Evolutionary conservation across 1,284 basidiomycete genomes (phyloP), one percentile per base, ranked within the genome.

Genomic region (Ustilago cynodontis): DNA sequence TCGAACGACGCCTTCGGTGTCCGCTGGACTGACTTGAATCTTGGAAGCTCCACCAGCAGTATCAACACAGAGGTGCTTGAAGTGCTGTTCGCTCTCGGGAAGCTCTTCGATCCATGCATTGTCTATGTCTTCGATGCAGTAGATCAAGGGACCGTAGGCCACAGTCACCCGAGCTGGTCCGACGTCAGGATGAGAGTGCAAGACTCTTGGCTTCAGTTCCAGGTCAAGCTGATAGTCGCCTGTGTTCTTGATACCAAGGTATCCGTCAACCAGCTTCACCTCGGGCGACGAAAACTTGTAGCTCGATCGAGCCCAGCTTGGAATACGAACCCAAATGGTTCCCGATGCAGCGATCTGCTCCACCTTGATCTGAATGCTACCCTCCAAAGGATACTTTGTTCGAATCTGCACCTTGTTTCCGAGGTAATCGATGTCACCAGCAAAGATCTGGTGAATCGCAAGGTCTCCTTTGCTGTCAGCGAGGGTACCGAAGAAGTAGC

Each of bases 121-220:
- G 59, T 71, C 69, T 9, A 62, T 35, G 28, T 71, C 69, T 31
- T 71, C 69, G 28, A 71, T 52, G 55, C 69, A 71, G 37, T 71
- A 71, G 55, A 71, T 60, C 28, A 71, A 45, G 6, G 69, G 69
- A 3, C 63, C 63, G 37, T 43, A 59, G 22, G 56, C 55, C 0
- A 71, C 41, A 14, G 59, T 66, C n/a, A 71, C 31, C 2, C 59
- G 59, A 3, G 31, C 29, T 8, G 64, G 63, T 1, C 62, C 68
- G 4, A 49, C 52, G 18, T 71, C 52, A 2, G 69, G 69, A 43
- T 71, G 69, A 16, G 59, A 66, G 18, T 22, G 35, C n/a, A 63
- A 41, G 20, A 71, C 18, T 18, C 69, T 53, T 14, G 69, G 69
- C 37, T 29, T 43, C 8, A 71, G 20, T 1, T 59, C 31, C 16